A percentile compares a stretch with the other conserved stretches of the same genome.
These are phyloP conservation scores for Trichoderma pleuroti DNA, from an alignment of 2,329 filamentous ascomycete genomes.

Conservation along the genomic window DNA sequence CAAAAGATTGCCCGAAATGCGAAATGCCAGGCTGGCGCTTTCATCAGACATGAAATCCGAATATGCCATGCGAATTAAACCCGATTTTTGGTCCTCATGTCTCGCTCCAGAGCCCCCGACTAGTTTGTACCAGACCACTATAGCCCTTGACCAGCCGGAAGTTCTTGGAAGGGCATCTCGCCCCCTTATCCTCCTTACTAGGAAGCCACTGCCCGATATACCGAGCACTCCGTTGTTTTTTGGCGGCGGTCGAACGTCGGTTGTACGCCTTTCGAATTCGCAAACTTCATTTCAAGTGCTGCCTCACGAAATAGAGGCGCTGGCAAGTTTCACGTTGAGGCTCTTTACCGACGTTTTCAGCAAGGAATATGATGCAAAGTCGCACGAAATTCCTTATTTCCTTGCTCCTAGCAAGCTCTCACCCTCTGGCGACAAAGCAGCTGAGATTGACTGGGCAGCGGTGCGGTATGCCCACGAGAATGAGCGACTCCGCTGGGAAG, in stretches of 20 bases:
- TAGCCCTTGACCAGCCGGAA: constrained; percentile 56
- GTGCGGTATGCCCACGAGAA: constrained; percentile 40
- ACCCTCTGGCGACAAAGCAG: not conserved
- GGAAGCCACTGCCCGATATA: constrained; percentile 59
- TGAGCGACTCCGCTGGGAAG: constrained; percentile 38
- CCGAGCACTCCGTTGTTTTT: constrained; percentile 71
- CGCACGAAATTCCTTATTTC: constrained; percentile 74
- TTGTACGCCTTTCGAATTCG: constrained; percentile 50
- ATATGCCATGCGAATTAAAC: constrained; percentile 79
- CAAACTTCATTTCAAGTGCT: constrained; percentile 41
- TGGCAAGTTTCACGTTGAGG: constrained; percentile 71
- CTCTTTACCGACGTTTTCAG: constrained; percentile 85
- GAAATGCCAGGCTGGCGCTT: constrained; percentile 84
- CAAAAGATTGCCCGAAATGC: constrained; percentile 72
- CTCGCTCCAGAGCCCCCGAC: constrained; percentile 41
- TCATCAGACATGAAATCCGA: constrained; percentile 68
- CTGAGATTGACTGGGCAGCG: constrained; percentile 59
- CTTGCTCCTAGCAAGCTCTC: constrained; percentile 55
- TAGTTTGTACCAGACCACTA: constrained; percentile 57
- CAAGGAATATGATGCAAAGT: constrained; percentile 69
- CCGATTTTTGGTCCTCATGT: constrained; percentile 61
- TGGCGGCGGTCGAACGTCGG: constrained; percentile 57
- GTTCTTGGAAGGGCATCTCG: constrained; percentile 57
- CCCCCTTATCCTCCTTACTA: constrained; percentile 68
- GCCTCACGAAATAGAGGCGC: constrained; percentile 43